phyloP scores from a whole-genome alignment of 176 grass and related monocot species.

The Eleusine coracana region DNA sequence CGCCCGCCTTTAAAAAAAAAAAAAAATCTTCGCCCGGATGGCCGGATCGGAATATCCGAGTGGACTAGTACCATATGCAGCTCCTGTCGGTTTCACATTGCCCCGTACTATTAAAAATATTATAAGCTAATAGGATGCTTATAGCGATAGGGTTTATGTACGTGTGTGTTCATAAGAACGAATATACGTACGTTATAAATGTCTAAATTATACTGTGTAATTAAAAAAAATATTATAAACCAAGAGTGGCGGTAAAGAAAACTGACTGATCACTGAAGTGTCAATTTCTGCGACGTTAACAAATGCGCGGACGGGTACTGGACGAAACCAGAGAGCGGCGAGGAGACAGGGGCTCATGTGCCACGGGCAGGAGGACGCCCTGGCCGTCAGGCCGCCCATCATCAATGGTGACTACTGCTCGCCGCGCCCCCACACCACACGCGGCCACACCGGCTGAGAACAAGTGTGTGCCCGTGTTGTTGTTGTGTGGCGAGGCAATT shows the following conservation, averaged over 20 bases:
- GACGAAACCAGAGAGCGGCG: neutral
- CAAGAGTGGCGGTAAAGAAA: neutral
- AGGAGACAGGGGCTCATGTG: constrained; percentile 50
- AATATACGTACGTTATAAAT: too few relatives aligned
- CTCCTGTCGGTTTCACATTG: too few relatives aligned
- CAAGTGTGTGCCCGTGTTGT: neutral
- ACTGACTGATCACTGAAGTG: neutral
- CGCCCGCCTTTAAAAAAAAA: too few relatives aligned
- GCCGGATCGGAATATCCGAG: too few relatives aligned
- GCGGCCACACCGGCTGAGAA: too few relatives aligned
- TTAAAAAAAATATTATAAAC: neutral
- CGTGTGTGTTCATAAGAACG: too few relatives aligned
- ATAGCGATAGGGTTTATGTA: too few relatives aligned
- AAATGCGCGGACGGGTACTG: neutral
- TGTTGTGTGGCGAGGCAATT: constrained; percentile 40
- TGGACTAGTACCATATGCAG: neutral
- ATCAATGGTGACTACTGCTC: neutral
- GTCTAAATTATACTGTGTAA: too few relatives aligned
- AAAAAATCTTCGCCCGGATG: too few relatives aligned
- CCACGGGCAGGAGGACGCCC: constrained; percentile 37
- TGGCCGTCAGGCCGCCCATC: neutral
- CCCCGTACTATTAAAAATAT: neutral
- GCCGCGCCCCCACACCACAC: neutral
- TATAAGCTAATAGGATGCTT: neutral
- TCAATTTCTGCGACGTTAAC: neutral